Conservation (phyloP, 768 basidiomycete species). For the Trametes villosa region DNA sequence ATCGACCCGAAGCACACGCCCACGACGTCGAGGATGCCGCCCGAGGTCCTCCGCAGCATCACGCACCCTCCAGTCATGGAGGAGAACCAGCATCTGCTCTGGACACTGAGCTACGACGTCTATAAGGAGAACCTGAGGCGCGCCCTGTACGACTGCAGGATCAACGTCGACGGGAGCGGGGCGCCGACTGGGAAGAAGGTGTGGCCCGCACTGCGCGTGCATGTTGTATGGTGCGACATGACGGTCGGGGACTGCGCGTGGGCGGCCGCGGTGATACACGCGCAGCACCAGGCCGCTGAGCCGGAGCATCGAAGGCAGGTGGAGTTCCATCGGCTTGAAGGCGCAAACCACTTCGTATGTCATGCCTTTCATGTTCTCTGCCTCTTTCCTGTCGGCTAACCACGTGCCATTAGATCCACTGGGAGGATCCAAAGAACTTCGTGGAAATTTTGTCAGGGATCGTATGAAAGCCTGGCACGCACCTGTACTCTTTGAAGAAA, state of each 20-base stretch:
- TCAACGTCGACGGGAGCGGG: constrained; percentile 6
- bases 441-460: constrained; percentile 2
- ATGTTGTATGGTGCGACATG: constrained; percentile 19
- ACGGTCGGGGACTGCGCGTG: constrained; percentile 8
- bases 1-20: constrained; percentile 9
- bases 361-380: neutral
- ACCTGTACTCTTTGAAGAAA: too few relatives aligned
- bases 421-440: constrained; percentile 19
- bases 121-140: neutral
- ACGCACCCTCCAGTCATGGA: constrained; percentile 8
- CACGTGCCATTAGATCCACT: constrained; percentile 5
- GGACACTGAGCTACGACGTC: neutral
- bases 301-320: neutral
- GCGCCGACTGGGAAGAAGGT: neutral
- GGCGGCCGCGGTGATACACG: constrained; percentile 5
- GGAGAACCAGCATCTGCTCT: constrained; percentile 9
- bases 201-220: constrained; percentile 11
- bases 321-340: constrained; percentile 8
- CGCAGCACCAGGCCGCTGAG: neutral
- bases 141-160: constrained; percentile 17
- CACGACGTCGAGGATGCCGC: constrained; percentile 11
- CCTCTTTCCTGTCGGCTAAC: neutral
- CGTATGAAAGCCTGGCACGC: neutral
- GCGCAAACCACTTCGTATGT: constrained; percentile 21
- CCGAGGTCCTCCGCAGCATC: constrained; percentile 12